Conservation (phyloP, 345 rosid species). For the Eucalyptus cloeziana region DNA sequence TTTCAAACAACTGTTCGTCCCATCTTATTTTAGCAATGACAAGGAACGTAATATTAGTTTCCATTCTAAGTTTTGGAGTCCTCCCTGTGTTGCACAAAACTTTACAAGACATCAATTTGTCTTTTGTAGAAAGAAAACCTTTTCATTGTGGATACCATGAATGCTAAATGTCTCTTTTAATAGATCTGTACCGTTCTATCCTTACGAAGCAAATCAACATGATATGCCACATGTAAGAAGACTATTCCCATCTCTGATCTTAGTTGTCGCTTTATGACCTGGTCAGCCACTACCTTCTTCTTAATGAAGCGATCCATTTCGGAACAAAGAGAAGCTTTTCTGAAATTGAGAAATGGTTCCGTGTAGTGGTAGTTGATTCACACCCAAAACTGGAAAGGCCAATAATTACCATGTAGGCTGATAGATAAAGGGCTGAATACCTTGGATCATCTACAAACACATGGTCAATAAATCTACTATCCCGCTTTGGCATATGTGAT, state of each 20-base stretch:
- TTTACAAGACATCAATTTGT: background rate
- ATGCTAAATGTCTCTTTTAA: background rate
- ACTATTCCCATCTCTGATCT: conserved; percentile 83
- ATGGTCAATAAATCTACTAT: background rate
- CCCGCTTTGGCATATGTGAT: background rate
- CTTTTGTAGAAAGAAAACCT: background rate
- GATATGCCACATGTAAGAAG: conserved; percentile 70
- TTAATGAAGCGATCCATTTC: conserved; percentile 70
- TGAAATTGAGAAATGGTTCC: conserved; percentile 71
- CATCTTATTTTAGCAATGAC: background rate
- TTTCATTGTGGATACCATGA: background rate
- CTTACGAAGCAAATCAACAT: background rate
- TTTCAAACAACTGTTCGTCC: background rate
- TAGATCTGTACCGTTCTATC: background rate
- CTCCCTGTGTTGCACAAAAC: background rate
- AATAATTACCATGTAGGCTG: conserved; percentile 67
- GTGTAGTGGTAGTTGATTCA: conserved; percentile 75
- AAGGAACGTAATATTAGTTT: background rate
- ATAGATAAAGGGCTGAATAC: background rate
- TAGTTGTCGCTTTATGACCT: conserved; percentile 65
- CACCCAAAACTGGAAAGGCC: conserved; percentile 79
- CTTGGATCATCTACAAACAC: background rate
- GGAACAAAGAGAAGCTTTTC: conserved; percentile 41
- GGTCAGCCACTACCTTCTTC: conserved; percentile 66
- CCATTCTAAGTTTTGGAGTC: background rate